These are phyloP conservation scores for Ophiostoma montium DNA, from an alignment of 2,329 filamentous ascomycete species.

Conservation along the genomic window DNA sequence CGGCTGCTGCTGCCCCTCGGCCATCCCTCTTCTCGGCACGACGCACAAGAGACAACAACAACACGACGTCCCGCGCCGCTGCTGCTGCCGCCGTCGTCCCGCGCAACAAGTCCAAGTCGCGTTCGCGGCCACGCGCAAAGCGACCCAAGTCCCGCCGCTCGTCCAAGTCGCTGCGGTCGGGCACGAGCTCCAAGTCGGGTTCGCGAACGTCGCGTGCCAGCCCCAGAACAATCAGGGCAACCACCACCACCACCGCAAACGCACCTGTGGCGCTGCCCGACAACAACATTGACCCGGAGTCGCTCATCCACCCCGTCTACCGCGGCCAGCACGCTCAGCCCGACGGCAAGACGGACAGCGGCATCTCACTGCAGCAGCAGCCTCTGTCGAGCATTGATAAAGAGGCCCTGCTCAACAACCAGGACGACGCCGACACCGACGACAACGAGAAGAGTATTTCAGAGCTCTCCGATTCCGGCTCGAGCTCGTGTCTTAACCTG, in stretches of 20 bases:
- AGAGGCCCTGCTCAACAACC: background rate
- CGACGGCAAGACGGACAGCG: slow-evolving; percentile 11
- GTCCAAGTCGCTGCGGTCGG: background rate
- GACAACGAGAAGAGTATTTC: background rate
- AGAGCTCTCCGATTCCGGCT: background rate
- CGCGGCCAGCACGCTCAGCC: background rate
- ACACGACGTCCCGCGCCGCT: no score
- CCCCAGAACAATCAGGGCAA: background rate
- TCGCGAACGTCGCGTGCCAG: background rate
- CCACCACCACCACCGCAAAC: background rate
- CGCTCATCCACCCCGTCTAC: background rate
- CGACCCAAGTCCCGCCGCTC: background rate
- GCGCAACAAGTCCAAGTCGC: background rate
- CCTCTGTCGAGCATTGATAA: background rate
- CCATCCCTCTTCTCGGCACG: background rate
- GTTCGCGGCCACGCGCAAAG: background rate
- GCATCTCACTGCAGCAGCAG: slow-evolving; percentile 5
- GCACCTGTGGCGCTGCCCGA: no score
- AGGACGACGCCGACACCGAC: background rate
- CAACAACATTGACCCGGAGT: background rate
- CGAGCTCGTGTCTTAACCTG: slow-evolving; percentile 16
- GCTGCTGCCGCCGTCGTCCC: no score
- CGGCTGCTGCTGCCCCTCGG: background rate
- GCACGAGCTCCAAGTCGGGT: background rate
- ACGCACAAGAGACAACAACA: background rate